phyloP scores from a whole-genome alignment of 2,329 filamentous ascomycete genomes.

The Fusarium torreyae region DNA sequence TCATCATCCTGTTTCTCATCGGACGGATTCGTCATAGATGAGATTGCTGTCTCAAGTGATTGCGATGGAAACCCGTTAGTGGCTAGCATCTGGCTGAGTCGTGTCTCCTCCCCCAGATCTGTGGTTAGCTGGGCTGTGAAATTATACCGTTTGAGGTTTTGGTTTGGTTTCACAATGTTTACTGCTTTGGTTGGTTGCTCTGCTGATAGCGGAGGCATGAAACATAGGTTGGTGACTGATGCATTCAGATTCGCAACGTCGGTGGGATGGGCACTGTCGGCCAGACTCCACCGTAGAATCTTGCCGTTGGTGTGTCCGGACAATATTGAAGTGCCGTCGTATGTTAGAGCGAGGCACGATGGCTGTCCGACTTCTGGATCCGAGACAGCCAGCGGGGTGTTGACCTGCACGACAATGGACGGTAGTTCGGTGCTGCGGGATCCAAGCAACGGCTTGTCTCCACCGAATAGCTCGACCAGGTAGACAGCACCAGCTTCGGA shows the following conservation, averaged over 20 bases:
- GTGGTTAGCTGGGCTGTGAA: slow-evolving; percentile 75
- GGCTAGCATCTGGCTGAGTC: slow-evolving; percentile 63
- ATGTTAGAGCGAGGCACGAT: slow-evolving; percentile 80
- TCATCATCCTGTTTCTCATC: slow-evolving; percentile 36
- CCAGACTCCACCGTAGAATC: slow-evolving; percentile 85
- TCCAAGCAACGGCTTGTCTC: slow-evolving; percentile 69
- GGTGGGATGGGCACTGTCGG: slow-evolving; percentile 76
- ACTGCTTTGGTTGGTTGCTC: slow-evolving; percentile 64
- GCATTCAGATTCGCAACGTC: slow-evolving; percentile 82
- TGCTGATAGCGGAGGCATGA: slow-evolving; percentile 73
- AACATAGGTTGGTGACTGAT: slow-evolving; percentile 85
- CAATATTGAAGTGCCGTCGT: slow-evolving; percentile 84
- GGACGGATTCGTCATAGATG: slow-evolving; percentile 58
- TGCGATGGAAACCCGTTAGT: slow-evolving; percentile 64
- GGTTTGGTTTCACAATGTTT: slow-evolving; percentile 84
- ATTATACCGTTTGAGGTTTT: slow-evolving; percentile 75
- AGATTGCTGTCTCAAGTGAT: slow-evolving; percentile 65
- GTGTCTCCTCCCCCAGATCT: slow-evolving; percentile 57
- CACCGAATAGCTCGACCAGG: slow-evolving; percentile 79
- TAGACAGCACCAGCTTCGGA: slow-evolving; percentile 87
- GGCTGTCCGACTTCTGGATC: slow-evolving; percentile 75
- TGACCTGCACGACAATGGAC: slow-evolving; percentile 70
- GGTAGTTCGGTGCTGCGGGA: slow-evolving; percentile 66
- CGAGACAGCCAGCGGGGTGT: slow-evolving; percentile 68
- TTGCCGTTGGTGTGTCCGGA: slow-evolving; percentile 87